Evolutionary conservation across 805 yeast genomes (phyloP).

Genomic region (Ogataea parapolymorpha): DNA sequence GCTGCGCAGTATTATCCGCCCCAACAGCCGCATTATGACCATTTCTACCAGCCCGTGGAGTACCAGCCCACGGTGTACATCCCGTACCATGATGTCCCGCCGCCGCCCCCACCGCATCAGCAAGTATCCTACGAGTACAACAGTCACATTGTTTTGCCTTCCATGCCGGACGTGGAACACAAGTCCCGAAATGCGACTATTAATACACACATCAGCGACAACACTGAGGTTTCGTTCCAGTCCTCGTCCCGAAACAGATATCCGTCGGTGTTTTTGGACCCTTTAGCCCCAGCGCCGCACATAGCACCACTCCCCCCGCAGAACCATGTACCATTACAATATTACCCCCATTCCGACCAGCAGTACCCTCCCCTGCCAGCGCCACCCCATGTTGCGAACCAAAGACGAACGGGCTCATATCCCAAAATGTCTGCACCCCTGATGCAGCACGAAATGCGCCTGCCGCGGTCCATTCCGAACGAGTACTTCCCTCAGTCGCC

Average conservation of each 20-base stretch:
- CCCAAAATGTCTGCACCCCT: slow-evolving; percentile 13
- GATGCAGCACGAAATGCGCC: slow-evolving; percentile 11
- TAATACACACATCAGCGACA: slow-evolving; percentile 21
- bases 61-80: slow-evolving; percentile 18
- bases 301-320: slow-evolving; percentile 5
- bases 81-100: slow-evolving; percentile 16
- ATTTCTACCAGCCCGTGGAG: slow-evolving; percentile 18
- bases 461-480: slow-evolving; percentile 22
- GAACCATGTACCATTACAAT: slow-evolving; percentile 8
- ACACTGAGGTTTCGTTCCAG: slow-evolving; percentile 26
- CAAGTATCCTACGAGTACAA: slow-evolving; percentile 10
- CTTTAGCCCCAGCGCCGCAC: slow-evolving; percentile 42
- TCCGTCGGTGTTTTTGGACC: slow-evolving; percentile 49
- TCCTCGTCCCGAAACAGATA: slow-evolving; percentile 37
- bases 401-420: slow-evolving; percentile 16
- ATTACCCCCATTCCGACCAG: slow-evolving; percentile 4
- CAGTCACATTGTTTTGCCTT: slow-evolving; percentile 2
- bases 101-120: slow-evolving; percentile 4
- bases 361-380: slow-evolving; percentile 3
- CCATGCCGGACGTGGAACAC: slow-evolving; percentile 11
- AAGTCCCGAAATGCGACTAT: slow-evolving; percentile 17
- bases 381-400: slow-evolving; percentile 3
- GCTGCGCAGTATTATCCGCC: slow-evolving; percentile 3
- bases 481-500: slow-evolving; percentile 14
- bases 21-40: slow-evolving; percentile 7